Conservation (phyloP, 495 filamentous ascomycete species). For the Daldinia grandis region DNA sequence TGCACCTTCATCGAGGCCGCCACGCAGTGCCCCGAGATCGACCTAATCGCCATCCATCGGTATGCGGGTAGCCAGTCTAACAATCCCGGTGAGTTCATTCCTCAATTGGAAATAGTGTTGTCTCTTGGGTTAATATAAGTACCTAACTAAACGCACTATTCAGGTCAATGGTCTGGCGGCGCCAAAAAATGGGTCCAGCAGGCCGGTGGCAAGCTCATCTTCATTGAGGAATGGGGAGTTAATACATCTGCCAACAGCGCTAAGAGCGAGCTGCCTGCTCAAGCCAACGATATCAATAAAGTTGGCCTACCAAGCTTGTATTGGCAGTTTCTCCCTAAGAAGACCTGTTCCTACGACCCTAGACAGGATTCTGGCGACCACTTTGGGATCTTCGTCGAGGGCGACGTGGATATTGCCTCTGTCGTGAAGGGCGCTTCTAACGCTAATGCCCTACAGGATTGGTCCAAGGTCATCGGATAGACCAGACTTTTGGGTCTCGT, state of each 20-base stretch:
- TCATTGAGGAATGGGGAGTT: conserved; percentile 46
- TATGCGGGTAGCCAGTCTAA: conserved; percentile 34
- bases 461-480: conserved; percentile 30
- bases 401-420: conserved; percentile 25
- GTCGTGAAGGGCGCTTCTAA: conserved; percentile 34
- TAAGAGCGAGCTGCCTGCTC: conserved; percentile 37
- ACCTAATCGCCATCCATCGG: conserved; percentile 43
- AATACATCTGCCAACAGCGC: conserved; percentile 18
- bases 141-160: background rate
- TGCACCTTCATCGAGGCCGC: conserved; percentile 39
- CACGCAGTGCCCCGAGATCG: conserved; percentile 34
- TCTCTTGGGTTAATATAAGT: background rate
- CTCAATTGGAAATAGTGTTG: background rate
- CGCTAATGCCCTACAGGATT: conserved; percentile 31
- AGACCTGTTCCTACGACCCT: conserved; percentile 37
- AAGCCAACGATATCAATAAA: conserved; percentile 39
- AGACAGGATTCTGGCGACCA: conserved; percentile 21
- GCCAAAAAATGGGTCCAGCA: conserved; percentile 21
- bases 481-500: background rate
- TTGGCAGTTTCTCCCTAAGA: conserved; percentile 39
- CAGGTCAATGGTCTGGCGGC: conserved; percentile 25
- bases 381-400: conserved; percentile 38
- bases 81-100: conserved; percentile 6
- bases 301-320: conserved; percentile 39
- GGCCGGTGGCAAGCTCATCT: conserved; percentile 43